Evolutionary conservation across 129 eudicot species (phyloP).

Genomic region (Deinandra increscens): DNA sequence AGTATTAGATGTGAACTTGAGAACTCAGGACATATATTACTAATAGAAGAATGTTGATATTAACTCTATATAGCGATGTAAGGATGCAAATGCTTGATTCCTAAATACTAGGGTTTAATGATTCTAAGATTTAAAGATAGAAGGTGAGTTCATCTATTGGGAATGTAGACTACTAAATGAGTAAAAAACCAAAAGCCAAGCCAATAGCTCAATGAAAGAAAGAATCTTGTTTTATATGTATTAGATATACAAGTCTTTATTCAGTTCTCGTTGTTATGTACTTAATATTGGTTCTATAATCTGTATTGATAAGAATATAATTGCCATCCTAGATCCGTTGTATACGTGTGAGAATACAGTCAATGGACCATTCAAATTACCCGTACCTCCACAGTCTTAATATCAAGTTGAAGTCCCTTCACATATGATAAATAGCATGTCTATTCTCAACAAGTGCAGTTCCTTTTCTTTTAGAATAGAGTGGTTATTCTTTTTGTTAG

Average conservation of each 20-base stretch:
- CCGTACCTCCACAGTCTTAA: background rate
- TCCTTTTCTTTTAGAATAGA: background rate
- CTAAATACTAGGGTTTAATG: background rate
- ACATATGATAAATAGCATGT: conserved; percentile 9
- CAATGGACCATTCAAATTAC: background rate
- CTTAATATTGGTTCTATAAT: too few species aligned
- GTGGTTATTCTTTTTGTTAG: background rate
- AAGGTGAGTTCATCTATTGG: conserved; percentile 1
- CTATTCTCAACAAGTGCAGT: background rate
- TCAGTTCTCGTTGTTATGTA: too few species aligned
- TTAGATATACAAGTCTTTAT: too few species aligned
- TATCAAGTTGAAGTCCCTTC: background rate
- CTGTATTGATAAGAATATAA: background rate
- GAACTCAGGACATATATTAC: background rate
- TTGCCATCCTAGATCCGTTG: background rate
- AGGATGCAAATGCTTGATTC: background rate
- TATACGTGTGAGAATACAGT: conserved; percentile 4
- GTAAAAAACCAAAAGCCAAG: background rate
- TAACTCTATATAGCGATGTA: background rate
- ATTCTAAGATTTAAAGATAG: background rate
- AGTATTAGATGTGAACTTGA: conserved; percentile 12
- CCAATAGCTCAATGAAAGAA: background rate
- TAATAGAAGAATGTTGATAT: background rate
- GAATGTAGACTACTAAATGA: background rate
- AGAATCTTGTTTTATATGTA: background rate